These are phyloP conservation scores for Peniophora sp. DNA, from an alignment of 1,284 basidiomycete genomes.

Conservation along the genomic window DNA sequence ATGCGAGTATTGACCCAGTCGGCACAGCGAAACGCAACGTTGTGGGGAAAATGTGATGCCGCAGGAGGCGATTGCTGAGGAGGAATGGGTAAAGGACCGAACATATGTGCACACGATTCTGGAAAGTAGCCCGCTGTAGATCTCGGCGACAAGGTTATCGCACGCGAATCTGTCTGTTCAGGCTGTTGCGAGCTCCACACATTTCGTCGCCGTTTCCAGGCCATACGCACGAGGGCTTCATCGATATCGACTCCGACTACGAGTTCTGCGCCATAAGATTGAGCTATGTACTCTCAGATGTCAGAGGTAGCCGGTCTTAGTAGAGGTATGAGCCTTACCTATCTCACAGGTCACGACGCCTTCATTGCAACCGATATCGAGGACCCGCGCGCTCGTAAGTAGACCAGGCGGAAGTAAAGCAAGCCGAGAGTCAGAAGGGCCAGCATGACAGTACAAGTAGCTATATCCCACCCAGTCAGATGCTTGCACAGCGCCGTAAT, in stretches of 20 bases:
- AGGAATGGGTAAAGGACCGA: constrained; percentile 66
- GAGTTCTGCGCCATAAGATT: constrained; percentile 46
- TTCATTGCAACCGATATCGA: constrained; percentile 81
- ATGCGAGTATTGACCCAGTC: constrained; percentile 62
- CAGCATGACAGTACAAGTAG: constrained; percentile 68
- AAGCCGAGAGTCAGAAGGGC: constrained; percentile 50
- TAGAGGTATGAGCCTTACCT: constrained; percentile 36
- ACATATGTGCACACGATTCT: constrained; percentile 60
- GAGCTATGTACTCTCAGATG: constrained; percentile 35
- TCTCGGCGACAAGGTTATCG: background rate
- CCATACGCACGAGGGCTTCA: constrained; percentile 54
- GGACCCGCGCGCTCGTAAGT: constrained; percentile 48
- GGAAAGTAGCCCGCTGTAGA: constrained; percentile 52
- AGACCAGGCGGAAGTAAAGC: constrained; percentile 44
- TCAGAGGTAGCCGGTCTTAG: background rate
- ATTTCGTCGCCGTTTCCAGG: constrained; percentile 59
- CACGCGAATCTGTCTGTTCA: background rate
- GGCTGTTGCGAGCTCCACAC: constrained; percentile 64
- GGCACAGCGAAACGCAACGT: constrained; percentile 57
- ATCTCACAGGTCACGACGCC: constrained; percentile 78
- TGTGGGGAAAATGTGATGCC: constrained; percentile 54
- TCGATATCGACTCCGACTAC: constrained; percentile 81
- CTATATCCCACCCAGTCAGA: constrained; percentile 24
- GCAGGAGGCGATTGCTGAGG: background rate
- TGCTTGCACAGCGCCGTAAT: background rate